A percentile compares a stretch with the other conserved stretches of the same genome.
Evolutionary conservation across 305 asterid species (phyloP).

Genomic region (Fraxinus platypoda): DNA sequence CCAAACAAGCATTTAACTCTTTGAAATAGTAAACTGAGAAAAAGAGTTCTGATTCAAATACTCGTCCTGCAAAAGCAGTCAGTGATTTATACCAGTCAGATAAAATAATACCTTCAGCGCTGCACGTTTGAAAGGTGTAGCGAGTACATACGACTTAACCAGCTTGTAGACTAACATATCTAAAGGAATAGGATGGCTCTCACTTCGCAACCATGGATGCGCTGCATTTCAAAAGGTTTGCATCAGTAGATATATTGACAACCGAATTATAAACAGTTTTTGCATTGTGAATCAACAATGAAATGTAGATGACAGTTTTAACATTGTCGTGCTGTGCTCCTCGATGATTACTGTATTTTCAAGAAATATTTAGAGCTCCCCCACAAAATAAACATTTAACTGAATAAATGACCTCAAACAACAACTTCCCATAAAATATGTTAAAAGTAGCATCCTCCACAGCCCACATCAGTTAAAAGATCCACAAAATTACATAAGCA

Average conservation of each 20-base stretch:
- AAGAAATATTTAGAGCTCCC: background rate
- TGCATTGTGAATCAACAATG: background rate
- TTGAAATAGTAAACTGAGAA: background rate
- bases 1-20: background rate
- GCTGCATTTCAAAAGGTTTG: slow-evolving; percentile 44
- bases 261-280: background rate
- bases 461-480: background rate
- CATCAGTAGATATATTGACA: slow-evolving; percentile 8
- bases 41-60: background rate
- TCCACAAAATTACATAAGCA: background rate
- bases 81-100: background rate
- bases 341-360: background rate
- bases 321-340: background rate
- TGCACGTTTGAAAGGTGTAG: slow-evolving; percentile 87
- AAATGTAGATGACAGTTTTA: background rate
- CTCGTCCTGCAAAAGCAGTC: background rate
- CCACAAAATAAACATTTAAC: background rate
- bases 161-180: slow-evolving; percentile 79
- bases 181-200: slow-evolving; percentile 79
- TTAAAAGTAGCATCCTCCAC: background rate
- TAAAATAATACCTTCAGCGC: slow-evolving; percentile 68
- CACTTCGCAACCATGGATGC: slow-evolving; percentile 94
- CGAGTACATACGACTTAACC: slow-evolving; percentile 74
- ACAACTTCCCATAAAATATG: background rate
- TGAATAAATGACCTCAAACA: background rate